These are phyloP conservation scores for Spencermartinsiella europaea DNA, from an alignment of 805 yeast genomes.

Conservation along the genomic window DNA sequence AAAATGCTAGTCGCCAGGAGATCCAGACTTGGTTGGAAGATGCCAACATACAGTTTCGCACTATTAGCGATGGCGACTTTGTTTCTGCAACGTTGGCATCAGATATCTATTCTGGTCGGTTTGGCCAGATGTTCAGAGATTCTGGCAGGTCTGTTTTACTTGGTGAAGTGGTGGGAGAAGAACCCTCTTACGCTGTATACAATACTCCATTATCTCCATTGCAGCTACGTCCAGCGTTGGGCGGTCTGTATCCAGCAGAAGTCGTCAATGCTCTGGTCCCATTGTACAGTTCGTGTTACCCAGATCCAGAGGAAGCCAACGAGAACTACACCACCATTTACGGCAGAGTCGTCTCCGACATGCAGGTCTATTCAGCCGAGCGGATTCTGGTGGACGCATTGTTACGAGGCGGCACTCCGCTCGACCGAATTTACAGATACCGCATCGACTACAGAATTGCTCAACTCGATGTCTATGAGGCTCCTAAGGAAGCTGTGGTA, in stretches of 20 bases:
- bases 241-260: slow-evolving; percentile 3
- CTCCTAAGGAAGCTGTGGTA: slow-evolving; percentile 2
- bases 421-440: slow-evolving; percentile 7
- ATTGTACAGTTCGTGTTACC: neutral
- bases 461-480: slow-evolving; percentile 1
- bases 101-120: slow-evolving; percentile 30
- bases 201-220: slow-evolving; percentile 6
- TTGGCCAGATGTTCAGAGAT: slow-evolving; percentile 8
- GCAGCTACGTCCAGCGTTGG: neutral
- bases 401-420: slow-evolving; percentile 8
- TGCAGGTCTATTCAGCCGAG: slow-evolving; percentile 11
- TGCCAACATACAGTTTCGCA: slow-evolving; percentile 33
- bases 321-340: slow-evolving; percentile 7
- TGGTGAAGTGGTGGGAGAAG: slow-evolving; percentile 14
- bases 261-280: slow-evolving; percentile 1
- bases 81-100: slow-evolving; percentile 29
- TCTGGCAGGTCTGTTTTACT: slow-evolving; percentile 5
- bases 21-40: slow-evolving; percentile 17
- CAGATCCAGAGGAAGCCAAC: neutral
- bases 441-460: slow-evolving; percentile 6
- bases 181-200: neutral
- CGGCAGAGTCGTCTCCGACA: slow-evolving; percentile 7
- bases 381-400: slow-evolving; percentile 9
- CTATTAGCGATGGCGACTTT: slow-evolving; percentile 38
- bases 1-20: neutral